Evolutionary conservation across 2,329 filamentous ascomycete genomes (phyloP).

Genomic region (Neopestalotiopsis clavispora): DNA sequence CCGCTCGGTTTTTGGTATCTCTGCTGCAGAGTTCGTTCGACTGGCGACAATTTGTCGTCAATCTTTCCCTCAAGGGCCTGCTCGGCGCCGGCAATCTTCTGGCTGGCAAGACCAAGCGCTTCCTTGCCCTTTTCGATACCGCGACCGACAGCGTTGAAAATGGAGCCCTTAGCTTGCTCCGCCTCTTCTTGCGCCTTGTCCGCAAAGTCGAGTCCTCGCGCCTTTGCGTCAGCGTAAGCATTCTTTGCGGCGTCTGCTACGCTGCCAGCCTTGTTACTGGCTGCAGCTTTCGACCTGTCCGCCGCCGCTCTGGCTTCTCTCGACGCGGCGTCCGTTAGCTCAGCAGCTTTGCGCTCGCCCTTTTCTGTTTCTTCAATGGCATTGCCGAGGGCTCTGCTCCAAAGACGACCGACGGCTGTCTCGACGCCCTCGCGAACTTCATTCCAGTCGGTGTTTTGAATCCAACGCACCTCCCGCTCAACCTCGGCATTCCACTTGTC

Average conservation of each 20-base stretch:
- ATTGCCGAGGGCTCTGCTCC: conserved; percentile 43
- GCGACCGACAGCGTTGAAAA: conserved; percentile 44
- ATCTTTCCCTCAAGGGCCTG: conserved; percentile 38
- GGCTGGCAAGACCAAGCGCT: conserved; percentile 42
- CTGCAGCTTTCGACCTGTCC: conserved; percentile 42
- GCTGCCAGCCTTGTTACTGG: conserved; percentile 26
- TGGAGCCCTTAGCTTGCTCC: conserved; percentile 41
- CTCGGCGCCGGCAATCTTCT: conserved; percentile 40
- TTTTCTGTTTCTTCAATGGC: conserved; percentile 34
- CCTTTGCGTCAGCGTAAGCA: conserved; percentile 36
- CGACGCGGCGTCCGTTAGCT: background rate
- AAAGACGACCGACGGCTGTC: conserved; percentile 50
- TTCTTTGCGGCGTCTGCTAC: conserved; percentile 36
- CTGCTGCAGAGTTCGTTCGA: conserved; percentile 56
- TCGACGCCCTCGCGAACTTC: conserved; percentile 65
- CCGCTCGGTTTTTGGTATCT: conserved; percentile 51
- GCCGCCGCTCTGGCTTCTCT: conserved; percentile 34
- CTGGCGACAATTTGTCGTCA: conserved; percentile 39
- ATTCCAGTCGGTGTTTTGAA: conserved; percentile 70
- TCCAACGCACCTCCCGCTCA: conserved; percentile 67
- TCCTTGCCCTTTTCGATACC: conserved; percentile 48
- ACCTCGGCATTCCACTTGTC: conserved; percentile 80
- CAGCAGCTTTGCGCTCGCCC: conserved; percentile 35
- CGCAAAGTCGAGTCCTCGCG: conserved; percentile 30
- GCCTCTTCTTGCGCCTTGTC: conserved; percentile 36